Base-by-base conservation (phyloP, 2,329 filamentous ascomycete species). In the Pestalotiopsis sp. region DNA sequence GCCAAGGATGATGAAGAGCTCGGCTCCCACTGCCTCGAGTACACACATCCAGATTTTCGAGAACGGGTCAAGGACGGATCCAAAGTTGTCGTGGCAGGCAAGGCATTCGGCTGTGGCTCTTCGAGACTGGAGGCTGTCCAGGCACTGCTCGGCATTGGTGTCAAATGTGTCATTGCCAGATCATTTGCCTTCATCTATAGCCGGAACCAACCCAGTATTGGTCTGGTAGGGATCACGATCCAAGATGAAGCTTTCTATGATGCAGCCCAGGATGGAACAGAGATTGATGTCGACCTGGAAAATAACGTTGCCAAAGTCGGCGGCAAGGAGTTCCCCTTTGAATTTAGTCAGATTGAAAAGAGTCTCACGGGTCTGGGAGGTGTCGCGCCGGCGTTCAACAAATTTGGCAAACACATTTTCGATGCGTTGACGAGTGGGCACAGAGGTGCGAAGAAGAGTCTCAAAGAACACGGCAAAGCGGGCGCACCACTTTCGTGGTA, bases 161-260 rank as follows among this genome's bases (percentile, higher is more conserved):
- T 84, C 1, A 69, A 81, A 70, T 82, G 79, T 65, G 81, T 85
- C 0, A 83, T 85, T 66, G 83, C 82, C 1, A 73, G 77, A 61
- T 82, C 79, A 0, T 85, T 84, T 68, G 79, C 81, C 0, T 85
- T 85, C 72, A 85, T 85, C 68, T 85, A 82, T 67, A 76, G 76
- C 6, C 78, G 82, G 2, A 85, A 86, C 71, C 80, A 82, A 75
- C 81, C 83, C 0, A 83, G 76, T 45, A 72, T 85, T 0, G 83
- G 84, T 0, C 77, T 85, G 0, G 70, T 85, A 17, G 82, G 82
- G 0, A 82, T 85, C 62, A 76, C 74, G 2, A 78, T 86, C 13
- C 65, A 69, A 0, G 79, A 85, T 65, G 75, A 78, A 7, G 70
- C 60, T 0, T 84, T 85, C 70, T 84, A 79, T 67, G 75, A 79